These are phyloP conservation scores for Passalora sequoiae DNA, from an alignment of 2,329 filamentous ascomycete species.

Conservation along the genomic window DNA sequence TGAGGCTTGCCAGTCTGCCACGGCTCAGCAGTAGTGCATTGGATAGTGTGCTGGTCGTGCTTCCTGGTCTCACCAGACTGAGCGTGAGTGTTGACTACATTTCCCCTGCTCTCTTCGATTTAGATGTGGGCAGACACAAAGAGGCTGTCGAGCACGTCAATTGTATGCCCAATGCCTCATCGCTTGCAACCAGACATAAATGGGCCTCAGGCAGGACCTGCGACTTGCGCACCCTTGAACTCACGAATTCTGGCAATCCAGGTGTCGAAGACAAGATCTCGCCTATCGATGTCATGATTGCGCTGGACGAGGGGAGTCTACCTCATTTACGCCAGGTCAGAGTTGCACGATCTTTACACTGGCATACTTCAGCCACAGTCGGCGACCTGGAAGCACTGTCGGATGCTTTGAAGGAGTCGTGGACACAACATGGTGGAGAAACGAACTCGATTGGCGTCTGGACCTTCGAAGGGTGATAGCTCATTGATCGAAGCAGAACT, in stretches of 20 bases:
- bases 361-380: slow-evolving; percentile 33
- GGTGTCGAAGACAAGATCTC: slow-evolving; percentile 37
- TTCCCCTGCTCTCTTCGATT: slow-evolving; percentile 37
- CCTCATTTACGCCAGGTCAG: slow-evolving; percentile 37
- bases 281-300: slow-evolving; percentile 39
- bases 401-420: slow-evolving; percentile 34
- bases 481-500: too few species aligned
- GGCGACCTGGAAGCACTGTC: slow-evolving; percentile 38
- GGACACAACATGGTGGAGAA: slow-evolving; percentile 4
- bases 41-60: slow-evolving; percentile 39
- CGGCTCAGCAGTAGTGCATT: slow-evolving; percentile 36
- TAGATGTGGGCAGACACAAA: slow-evolving; percentile 10
- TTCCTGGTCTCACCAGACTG: slow-evolving; percentile 38
- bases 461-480: slow-evolving; percentile 25
- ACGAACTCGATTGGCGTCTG: slow-evolving; percentile 18
- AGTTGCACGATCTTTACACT: slow-evolving; percentile 38
- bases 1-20: slow-evolving; percentile 41
- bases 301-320: slow-evolving; percentile 39
- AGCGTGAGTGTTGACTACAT: slow-evolving; percentile 47
- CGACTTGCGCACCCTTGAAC: slow-evolving; percentile 36
- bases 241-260: slow-evolving; percentile 37
- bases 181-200: slow-evolving; percentile 11
- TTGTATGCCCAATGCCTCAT: neutral
- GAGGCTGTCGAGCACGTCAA: slow-evolving; percentile 5
- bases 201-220: slow-evolving; percentile 20